These are phyloP conservation scores for Plasmodium malariae DNA, from an alignment of 169 alveolate species.

Conservation along the genomic window DNA sequence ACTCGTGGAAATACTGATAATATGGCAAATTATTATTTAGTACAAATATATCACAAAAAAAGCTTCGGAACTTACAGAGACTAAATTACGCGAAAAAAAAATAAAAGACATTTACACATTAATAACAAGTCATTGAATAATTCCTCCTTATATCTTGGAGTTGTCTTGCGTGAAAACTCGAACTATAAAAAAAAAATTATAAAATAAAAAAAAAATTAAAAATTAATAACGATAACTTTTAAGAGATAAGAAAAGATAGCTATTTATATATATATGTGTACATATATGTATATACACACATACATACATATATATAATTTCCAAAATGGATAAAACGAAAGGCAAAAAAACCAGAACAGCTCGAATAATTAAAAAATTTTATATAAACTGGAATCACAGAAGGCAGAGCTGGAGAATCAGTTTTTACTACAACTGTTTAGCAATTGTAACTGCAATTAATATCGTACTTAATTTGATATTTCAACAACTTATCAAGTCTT, in stretches of 20 bases:
- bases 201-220: too few relatives aligned
- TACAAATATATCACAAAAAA: neutral
- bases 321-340: constrained; percentile 46
- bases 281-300: neutral
- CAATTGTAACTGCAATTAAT: constrained; percentile 79
- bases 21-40: neutral
- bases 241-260: too few relatives aligned
- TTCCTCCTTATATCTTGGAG: too few relatives aligned
- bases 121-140: too few relatives aligned
- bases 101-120: too few relatives aligned
- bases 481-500: constrained; percentile 81
- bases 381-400: constrained; percentile 84
- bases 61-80: too few relatives aligned
- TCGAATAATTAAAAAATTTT: constrained; percentile 53
- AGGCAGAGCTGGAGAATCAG: constrained; percentile 88
- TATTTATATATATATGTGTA: neutral
- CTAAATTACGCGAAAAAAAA: neutral
- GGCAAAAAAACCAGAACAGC: constrained; percentile 28
- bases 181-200: too few relatives aligned
- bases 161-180: too few relatives aligned
- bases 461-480: constrained; percentile 78
- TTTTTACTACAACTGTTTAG: constrained; percentile 80
- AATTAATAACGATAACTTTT: too few relatives aligned
- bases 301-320: too few relatives aligned
- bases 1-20: neutral